Percentiles rank a stretch among this genome's conserved stretches.
phyloP scores from a whole-genome alignment of 2,329 filamentous ascomycete genomes.

The Aspergillus novofumigatus region DNA sequence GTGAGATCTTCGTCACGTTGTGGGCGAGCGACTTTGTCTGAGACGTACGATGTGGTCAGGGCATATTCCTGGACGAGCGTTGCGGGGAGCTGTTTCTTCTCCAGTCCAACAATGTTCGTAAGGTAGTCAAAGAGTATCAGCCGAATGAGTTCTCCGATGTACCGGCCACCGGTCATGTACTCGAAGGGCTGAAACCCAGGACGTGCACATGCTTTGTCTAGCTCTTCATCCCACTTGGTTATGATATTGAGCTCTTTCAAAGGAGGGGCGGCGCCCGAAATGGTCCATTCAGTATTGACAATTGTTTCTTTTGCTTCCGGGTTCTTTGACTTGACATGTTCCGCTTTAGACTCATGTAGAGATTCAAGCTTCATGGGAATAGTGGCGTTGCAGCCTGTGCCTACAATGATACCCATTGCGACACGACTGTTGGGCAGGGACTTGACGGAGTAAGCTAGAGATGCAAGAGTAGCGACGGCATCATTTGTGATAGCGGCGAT shows the following conservation, averaged over 20 bases:
- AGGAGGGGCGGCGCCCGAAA: conserved; percentile 68
- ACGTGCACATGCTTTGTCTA: conserved; percentile 63
- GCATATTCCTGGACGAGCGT: conserved; percentile 57
- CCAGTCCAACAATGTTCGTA: conserved; percentile 40
- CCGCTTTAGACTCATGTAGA: conserved; percentile 61
- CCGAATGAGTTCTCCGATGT: conserved; percentile 71
- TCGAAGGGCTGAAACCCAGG: conserved; percentile 79
- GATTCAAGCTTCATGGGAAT: conserved; percentile 63
- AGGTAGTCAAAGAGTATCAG: conserved; percentile 66
- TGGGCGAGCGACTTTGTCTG: conserved; percentile 60
- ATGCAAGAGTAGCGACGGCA: conserved; percentile 72
- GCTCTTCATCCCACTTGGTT: conserved; percentile 64
- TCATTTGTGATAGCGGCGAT: conserved; percentile 79
- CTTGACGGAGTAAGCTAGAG: conserved; percentile 68
- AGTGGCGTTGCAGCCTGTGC: conserved; percentile 77
- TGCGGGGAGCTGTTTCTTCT: conserved; percentile 47
- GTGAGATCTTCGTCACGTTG: conserved; percentile 47
- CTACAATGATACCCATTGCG: conserved; percentile 75
- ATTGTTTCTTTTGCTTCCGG: conserved; percentile 61
- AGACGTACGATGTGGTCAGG: conserved; percentile 68
- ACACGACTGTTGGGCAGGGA: conserved; percentile 60
- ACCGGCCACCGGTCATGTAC: conserved; percentile 77
- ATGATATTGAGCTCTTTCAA: conserved; percentile 58
- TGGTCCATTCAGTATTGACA: conserved; percentile 82
- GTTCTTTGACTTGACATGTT: conserved; percentile 44